Base-by-base conservation (phyloP, 1,139 yeast species). In the Ogataea hybrid region DNA sequence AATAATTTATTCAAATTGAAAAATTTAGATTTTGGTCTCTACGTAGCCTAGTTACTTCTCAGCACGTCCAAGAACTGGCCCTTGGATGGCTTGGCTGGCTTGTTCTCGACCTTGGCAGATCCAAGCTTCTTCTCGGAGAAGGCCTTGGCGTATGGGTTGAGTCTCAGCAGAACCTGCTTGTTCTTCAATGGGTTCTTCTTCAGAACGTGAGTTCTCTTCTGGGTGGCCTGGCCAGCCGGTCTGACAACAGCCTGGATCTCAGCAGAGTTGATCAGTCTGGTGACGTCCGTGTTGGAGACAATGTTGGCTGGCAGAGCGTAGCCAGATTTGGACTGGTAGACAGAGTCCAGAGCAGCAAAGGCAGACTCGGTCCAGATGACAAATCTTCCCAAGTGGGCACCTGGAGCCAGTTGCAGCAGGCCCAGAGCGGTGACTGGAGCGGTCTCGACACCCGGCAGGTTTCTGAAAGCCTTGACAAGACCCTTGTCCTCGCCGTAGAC, bases 111-210 rank as follows among this genome's bases (percentile, higher is more conserved):
- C 84, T 87, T 87, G 70, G 75, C 75, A 62, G 90, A 82, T 66
- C 95, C 96, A 63, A 84, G 77, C 77, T 87, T 86, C 78, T 88
- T 84, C 71, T 86, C 88, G 65, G 96, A 69, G 77, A 81, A 89
- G 64, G 92, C 95, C 85, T 88, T 88, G 67, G 98, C 97, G 84
- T 92, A 92, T 62, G 99, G 99, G 96, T 92, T 94, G 74, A 92
- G 85, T 81, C 97, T 88, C 73, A 89, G 84, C 70, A 89, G 77
- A 66, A 89, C 94, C 79, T 88, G 96, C 84, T 89, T 90, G 97
- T 94, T 92, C 92, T 88, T 92, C 73, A 92, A 89, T 77, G 99
- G 98, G 94, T 92, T 92, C 92, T 88, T 90, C 97, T 92, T 92
- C 75, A 83, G 84, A 71, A 86, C 95, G 80, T 85, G 88, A 60